Evolutionary conservation across 1,139 yeast species (phyloP).

Genomic region (Blastobotrys aristatus): DNA sequence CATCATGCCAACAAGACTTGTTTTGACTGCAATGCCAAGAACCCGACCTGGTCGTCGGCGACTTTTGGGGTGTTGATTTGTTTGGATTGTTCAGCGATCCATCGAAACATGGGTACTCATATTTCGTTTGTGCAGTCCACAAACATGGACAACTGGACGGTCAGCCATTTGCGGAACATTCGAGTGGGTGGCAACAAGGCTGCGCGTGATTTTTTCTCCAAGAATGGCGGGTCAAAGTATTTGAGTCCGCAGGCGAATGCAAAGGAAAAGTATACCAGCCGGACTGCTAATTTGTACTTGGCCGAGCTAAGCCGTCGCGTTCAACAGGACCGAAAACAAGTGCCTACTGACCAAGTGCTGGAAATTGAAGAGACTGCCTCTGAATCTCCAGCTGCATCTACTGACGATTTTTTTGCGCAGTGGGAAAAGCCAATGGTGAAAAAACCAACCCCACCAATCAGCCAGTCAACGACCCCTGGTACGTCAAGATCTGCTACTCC

Average conservation of each 20-base stretch:
- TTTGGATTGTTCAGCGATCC: conserved; percentile 94
- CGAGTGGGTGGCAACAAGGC: conserved; percentile 88
- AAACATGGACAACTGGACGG: conserved; percentile 88
- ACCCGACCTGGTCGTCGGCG: conserved; percentile 98
- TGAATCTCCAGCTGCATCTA: conserved; percentile 32
- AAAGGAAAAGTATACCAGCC: conserved; percentile 71
- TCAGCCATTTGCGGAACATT: conserved; percentile 81
- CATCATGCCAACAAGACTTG: conserved; percentile 72
- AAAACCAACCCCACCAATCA: conserved; percentile 49
- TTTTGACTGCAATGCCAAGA: conserved; percentile 88
- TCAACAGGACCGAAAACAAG: conserved; percentile 56
- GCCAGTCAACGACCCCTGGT: conserved; percentile 41
- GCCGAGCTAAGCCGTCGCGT: conserved; percentile 70
- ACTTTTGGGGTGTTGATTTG: conserved; percentile 93
- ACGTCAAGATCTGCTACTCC: conserved; percentile 23
- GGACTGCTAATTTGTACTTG: conserved; percentile 72
- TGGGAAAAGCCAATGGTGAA: conserved; percentile 73
- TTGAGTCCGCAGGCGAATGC: conserved; percentile 57
- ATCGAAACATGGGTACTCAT: conserved; percentile 93
- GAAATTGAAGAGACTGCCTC: conserved; percentile 35
- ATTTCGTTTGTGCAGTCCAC: conserved; percentile 92
- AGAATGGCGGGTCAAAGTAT: conserved; percentile 77
- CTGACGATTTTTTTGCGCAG: conserved; percentile 84
- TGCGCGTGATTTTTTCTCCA: conserved; percentile 75
- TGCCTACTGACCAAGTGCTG: conserved; percentile 59